Base-by-base conservation (phyloP, 257 asterid genomes). In the Linaria vulgaris region DNA sequence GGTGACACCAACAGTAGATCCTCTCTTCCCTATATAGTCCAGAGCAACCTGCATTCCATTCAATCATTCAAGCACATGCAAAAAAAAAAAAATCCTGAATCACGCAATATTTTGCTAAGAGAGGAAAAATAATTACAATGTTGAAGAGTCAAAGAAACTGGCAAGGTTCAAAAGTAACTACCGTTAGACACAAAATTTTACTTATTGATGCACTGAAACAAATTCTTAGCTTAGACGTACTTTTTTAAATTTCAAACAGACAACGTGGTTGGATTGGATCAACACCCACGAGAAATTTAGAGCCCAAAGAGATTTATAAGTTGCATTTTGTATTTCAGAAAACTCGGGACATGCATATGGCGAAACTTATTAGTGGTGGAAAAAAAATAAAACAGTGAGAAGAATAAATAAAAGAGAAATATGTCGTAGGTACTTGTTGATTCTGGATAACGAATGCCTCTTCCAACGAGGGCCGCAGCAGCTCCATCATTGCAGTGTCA, bases 371-470 rank as follows among this genome's bases (percentile, higher is more conserved):
- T 44, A 3, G 41, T 21, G 68, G 51, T 52, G 71, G 37, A 63
- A 58, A 20, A 21, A 38, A 37, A 34, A 20, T 17, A 70, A 30
- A 46, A 3, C 25, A 22, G 39, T 3, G 19, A 12, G 16, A 53
- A 39, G 45, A 61, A 45, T 37, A 38, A 57, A 22, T 25, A 74
- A 14, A 23, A 46, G 59, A 57, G 23, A 12, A 71, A 62, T 50
- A 61, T 25, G 31, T 20, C 25, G 23, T 20, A 49, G 47, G 53
- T 70, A 91, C 98, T 96, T 87, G 94, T 73, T 89, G 97, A 68
- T 89, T 92, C 81, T 92, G 99, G 74, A 92, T 92, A 34, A 92
- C 99, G 72, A 92, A 92, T 37, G 99, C 99, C 79, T 92, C 99
- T 77, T 92, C 99, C 80, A 92, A 70, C 51, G 99, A 92, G 12